Conservation (phyloP, 129 eudicot species). For the Pittosporum tobira region DNA sequence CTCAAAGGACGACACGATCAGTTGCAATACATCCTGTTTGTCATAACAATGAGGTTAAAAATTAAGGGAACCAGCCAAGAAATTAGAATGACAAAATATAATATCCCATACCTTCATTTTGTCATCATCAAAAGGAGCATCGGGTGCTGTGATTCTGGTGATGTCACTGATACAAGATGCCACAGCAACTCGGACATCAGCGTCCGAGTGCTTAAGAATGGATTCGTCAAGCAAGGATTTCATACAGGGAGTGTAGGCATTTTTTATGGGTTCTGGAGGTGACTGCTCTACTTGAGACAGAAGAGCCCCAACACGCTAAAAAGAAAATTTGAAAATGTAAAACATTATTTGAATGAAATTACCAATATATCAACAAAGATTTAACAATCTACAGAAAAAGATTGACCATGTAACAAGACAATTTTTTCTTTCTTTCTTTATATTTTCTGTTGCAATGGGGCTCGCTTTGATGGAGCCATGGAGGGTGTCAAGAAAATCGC, state of each 20-base stretch:
- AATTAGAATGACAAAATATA: not conserved
- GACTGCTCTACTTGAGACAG: slow-evolving; percentile 77
- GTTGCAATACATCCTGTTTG: slow-evolving; percentile 70
- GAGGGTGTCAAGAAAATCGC: too few species aligned
- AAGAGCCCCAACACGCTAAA: slow-evolving; percentile 45
- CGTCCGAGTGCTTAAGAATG: slow-evolving; percentile 58
- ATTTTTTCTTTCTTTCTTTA: too few species aligned
- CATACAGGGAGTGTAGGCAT: slow-evolving; percentile 59
- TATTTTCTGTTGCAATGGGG: too few species aligned
- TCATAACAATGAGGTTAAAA: not conserved
- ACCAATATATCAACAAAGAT: not conserved
- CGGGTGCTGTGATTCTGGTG: slow-evolving; percentile 94
- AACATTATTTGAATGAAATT: not conserved
- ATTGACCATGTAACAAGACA: not conserved
- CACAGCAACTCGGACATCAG: slow-evolving; percentile 71
- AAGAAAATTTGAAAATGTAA: slow-evolving; percentile 7
- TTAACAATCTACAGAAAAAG: too few species aligned
- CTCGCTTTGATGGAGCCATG: too few species aligned
- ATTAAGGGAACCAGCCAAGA: not conserved
- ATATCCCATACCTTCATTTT: slow-evolving; percentile 70
- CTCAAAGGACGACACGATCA: slow-evolving; percentile 83
- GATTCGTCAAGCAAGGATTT: slow-evolving; percentile 50
- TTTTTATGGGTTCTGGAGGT: slow-evolving; percentile 52
- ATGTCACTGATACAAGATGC: slow-evolving; percentile 95
- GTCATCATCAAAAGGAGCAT: slow-evolving; percentile 86